Evolutionary conservation across 345 rosid species (phyloP).

Genomic region (Toxicodendron radicans): DNA sequence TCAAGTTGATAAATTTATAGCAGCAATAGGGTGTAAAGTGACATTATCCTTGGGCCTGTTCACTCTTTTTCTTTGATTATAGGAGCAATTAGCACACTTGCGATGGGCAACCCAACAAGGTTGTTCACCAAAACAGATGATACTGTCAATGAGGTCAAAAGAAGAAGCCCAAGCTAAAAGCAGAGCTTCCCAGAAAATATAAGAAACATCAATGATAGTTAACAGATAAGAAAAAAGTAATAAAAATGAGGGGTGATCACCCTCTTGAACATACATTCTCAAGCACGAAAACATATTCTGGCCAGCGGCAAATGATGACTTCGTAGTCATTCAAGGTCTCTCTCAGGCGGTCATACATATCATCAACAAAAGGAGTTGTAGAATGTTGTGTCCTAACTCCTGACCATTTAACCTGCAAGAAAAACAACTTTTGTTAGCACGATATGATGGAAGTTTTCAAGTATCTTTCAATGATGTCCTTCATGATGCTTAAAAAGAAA

Average conservation of each 20-base stretch:
- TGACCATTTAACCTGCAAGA: constrained; percentile 87
- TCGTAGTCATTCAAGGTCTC: constrained; percentile 79
- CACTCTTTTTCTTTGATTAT: neutral
- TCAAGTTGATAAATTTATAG: no score
- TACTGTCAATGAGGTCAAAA: neutral
- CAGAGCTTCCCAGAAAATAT: neutral
- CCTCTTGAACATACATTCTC: constrained; percentile 66
- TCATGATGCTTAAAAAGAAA: neutral
- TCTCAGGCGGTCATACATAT: constrained; percentile 81
- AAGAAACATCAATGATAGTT: neutral
- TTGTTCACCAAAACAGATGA: neutral
- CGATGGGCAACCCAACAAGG: neutral
- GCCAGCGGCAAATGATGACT: constrained; percentile 95
- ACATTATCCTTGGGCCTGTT: neutral
- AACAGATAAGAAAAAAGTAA: neutral
- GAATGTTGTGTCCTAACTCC: constrained; percentile 93
- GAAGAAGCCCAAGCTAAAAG: neutral
- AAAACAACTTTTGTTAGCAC: constrained; percentile 8
- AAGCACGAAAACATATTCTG: constrained; percentile 84
- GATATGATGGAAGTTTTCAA: constrained; percentile 2
- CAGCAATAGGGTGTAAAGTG: no score
- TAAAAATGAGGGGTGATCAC: neutral
- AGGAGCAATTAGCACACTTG: neutral
- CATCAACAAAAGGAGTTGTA: constrained; percentile 95
- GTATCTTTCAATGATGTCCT: constrained; percentile 8